Evolutionary conservation across 2,329 filamentous ascomycete species (phyloP).

Genomic region (Chaetothyriales sp.): DNA sequence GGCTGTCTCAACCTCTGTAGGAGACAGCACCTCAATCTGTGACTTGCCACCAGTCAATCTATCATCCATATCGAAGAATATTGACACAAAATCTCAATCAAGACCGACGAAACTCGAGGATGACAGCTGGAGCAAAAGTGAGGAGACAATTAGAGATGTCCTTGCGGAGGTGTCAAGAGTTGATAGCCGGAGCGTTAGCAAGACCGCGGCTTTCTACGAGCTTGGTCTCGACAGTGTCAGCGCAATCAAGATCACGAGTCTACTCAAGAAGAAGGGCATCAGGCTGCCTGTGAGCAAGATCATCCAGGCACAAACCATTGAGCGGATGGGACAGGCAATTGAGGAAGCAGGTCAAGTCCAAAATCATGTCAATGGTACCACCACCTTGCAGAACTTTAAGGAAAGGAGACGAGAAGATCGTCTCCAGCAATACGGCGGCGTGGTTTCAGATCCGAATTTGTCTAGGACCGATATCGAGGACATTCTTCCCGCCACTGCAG

Average conservation of each 20-base stretch:
- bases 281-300: slow-evolving; percentile 55
- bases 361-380: background rate
- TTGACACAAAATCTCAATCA: background rate
- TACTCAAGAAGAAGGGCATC: slow-evolving; percentile 51
- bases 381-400: background rate
- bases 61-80: background rate
- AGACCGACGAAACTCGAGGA: too few species aligned
- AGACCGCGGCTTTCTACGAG: slow-evolving; percentile 57
- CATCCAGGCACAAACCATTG: slow-evolving; percentile 48
- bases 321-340: slow-evolving; percentile 40
- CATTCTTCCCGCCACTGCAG: slow-evolving; percentile 55
- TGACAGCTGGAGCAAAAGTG: slow-evolving; percentile 20
- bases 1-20: slow-evolving; percentile 32
- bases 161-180: slow-evolving; percentile 46
- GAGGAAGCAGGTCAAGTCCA: slow-evolving; percentile 11
- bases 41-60: slow-evolving; percentile 30
- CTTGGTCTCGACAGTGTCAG: slow-evolving; percentile 85
- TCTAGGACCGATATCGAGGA: slow-evolving; percentile 32
- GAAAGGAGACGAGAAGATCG: background rate
- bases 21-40: slow-evolving; percentile 39
- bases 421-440: background rate
- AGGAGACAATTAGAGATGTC: slow-evolving; percentile 30
- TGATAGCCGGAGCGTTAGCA: slow-evolving; percentile 41
- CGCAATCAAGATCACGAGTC: slow-evolving; percentile 64
- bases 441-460: background rate